Evolutionary conservation across 2,329 filamentous ascomycete genomes (phyloP).

Genomic region (Dichotomopilus funicola): DNA sequence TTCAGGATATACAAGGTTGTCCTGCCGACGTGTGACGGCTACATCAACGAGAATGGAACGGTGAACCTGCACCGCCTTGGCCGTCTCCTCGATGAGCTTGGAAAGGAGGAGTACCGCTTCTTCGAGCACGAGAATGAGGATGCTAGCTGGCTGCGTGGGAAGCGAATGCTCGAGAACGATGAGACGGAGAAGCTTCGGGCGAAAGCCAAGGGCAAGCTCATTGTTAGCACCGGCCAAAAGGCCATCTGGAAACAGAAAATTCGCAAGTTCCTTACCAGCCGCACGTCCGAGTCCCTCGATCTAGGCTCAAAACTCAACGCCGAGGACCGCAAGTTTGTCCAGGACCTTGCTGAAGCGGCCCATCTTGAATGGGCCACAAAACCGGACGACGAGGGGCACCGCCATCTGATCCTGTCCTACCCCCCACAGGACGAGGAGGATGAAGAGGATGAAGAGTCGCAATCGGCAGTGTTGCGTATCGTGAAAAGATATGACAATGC

Average conservation of each 20-base stretch:
- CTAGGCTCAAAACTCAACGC: conserved; percentile 68
- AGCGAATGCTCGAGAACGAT: conserved; percentile 65
- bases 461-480: conserved; percentile 75
- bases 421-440: conserved; percentile 62
- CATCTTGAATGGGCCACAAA: conserved; percentile 52
- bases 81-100: conserved; percentile 73
- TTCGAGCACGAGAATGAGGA: conserved; percentile 89
- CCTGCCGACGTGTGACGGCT: conserved; percentile 79
- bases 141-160: conserved; percentile 85
- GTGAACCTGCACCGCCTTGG: conserved; percentile 81
- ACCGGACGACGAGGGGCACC: conserved; percentile 49
- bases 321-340: conserved; percentile 85
- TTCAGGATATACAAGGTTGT: conserved; percentile 93
- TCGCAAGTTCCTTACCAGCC: conserved; percentile 72
- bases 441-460: conserved; percentile 76
- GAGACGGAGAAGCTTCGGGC: conserved; percentile 53
- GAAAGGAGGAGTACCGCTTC: conserved; percentile 82
- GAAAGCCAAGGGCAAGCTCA: conserved; percentile 53
- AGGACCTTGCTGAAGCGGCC: conserved; percentile 67
- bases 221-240: conserved; percentile 74
- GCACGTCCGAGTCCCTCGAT: conserved; percentile 59
- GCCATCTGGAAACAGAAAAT: conserved; percentile 73
- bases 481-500: conserved; percentile 89
- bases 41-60: conserved; percentile 90
- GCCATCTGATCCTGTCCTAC: conserved; percentile 46